These are phyloP conservation scores for Cucurbita ficifolia DNA, from an alignment of 306 rosid genomes.

Conservation along the genomic window DNA sequence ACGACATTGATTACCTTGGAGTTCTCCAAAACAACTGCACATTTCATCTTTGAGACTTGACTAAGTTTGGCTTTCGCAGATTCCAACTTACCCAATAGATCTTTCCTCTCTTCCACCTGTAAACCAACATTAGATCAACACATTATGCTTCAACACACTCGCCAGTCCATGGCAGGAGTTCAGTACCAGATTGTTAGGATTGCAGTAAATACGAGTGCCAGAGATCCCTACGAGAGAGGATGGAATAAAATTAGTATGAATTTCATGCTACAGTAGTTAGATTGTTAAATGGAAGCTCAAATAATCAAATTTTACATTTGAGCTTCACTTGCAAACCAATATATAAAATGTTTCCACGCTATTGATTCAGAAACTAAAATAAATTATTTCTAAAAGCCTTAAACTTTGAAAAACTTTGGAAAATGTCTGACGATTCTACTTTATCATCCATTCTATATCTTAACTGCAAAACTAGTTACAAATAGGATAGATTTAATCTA, in stretches of 20 bases:
- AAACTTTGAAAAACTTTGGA: background rate
- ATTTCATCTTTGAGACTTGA: constrained; percentile 39
- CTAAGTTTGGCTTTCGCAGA: constrained; percentile 54
- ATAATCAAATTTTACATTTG: background rate
- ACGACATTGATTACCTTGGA: constrained; percentile 32
- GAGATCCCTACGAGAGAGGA: constrained; percentile 25
- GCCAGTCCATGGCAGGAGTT: constrained; percentile 13
- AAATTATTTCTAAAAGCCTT: background rate
- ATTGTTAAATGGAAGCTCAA: background rate
- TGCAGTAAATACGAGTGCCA: constrained; percentile 16
- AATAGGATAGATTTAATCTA: background rate
- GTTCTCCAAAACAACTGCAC: constrained; percentile 36
- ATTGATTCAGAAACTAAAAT: background rate
- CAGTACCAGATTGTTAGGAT: constrained; percentile 27
- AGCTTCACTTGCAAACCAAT: background rate
- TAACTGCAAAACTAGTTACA: background rate
- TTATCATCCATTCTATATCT: background rate
- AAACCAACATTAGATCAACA: constrained; percentile 16
- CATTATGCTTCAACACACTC: constrained; percentile 10
- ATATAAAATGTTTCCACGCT: background rate
- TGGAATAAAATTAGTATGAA: background rate
- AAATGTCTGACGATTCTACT: background rate
- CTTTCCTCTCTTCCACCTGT: constrained; percentile 47
- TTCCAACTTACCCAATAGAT: constrained; percentile 32
- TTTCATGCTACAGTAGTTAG: background rate